phyloP scores from a whole-genome alignment of 2,329 filamentous ascomycete genomes.

The Tolypocladium amazonense region DNA sequence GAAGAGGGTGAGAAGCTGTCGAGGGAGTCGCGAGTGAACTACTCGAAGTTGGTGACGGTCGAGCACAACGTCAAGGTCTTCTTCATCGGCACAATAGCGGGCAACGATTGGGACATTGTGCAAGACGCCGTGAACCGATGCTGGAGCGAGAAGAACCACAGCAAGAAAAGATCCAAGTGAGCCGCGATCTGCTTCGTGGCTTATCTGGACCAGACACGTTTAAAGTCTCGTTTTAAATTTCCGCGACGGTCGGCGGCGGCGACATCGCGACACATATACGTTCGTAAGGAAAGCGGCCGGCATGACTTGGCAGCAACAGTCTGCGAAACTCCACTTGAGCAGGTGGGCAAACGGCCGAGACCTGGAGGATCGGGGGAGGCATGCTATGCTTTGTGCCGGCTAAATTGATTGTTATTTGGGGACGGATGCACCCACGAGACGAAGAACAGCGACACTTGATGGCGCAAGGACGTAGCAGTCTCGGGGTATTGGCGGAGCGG shows the following conservation, averaged over 20 bases:
- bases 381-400: background rate
- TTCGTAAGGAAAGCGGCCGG: conserved; percentile 10
- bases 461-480: background rate
- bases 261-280: conserved; percentile 18
- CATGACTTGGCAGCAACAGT: background rate
- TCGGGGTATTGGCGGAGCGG: background rate
- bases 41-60: conserved; percentile 43
- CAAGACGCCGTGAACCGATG: conserved; percentile 35
- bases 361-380: background rate
- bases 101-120: conserved; percentile 29
- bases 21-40: conserved; percentile 44
- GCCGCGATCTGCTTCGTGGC: conserved; percentile 1
- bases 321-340: background rate
- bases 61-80: conserved; percentile 48
- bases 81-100: conserved; percentile 39
- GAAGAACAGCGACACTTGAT: background rate
- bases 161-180: conserved; percentile 16
- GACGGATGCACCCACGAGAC: background rate
- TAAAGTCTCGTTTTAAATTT: background rate
- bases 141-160: conserved; percentile 35
- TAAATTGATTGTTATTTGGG: background rate
- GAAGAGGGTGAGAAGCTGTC: conserved; percentile 33
- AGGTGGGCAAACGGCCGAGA: background rate
- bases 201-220: background rate
- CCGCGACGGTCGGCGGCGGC: conserved; percentile 1